Conservation (phyloP, 768 basidiomycete species). For the Trametes meyenii region DNA sequence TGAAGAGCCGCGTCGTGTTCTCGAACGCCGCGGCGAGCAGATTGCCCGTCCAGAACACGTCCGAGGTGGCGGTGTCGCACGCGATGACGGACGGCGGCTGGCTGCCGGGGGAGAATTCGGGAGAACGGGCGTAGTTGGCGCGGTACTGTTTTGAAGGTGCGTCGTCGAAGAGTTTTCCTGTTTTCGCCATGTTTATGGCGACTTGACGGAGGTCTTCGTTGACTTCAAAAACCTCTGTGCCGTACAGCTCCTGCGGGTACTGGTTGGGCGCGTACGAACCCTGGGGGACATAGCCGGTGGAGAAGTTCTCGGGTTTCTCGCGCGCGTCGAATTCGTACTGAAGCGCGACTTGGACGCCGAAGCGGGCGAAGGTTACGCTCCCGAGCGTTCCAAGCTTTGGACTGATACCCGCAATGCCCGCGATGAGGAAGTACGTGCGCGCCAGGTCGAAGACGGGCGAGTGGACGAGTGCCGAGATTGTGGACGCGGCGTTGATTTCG, state of each 20-base stretch:
- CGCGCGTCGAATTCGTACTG: slow-evolving; percentile 47
- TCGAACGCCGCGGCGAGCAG: slow-evolving; percentile 41
- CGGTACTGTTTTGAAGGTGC: slow-evolving; percentile 36
- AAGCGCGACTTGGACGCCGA: slow-evolving; percentile 41
- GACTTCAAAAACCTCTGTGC: slow-evolving; percentile 51
- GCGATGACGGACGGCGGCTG: slow-evolving; percentile 37
- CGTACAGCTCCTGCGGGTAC: slow-evolving; percentile 37
- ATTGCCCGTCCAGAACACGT: slow-evolving; percentile 41
- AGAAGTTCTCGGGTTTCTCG: slow-evolving; percentile 41
- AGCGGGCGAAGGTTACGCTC: slow-evolving; percentile 41
- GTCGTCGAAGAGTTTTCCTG: slow-evolving; percentile 39
- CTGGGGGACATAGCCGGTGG: slow-evolving; percentile 42
- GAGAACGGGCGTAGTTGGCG: slow-evolving; percentile 29
- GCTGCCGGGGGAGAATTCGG: slow-evolving; percentile 36
- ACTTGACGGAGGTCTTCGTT: slow-evolving; percentile 43
- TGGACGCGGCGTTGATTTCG: slow-evolving; percentile 46
- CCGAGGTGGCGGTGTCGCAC: slow-evolving; percentile 43
- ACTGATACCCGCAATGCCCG: slow-evolving; percentile 45
- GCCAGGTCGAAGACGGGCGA: slow-evolving; percentile 40
- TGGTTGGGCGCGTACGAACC: slow-evolving; percentile 34
- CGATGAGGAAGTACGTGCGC: slow-evolving; percentile 45
- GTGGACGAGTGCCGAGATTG: slow-evolving; percentile 37
- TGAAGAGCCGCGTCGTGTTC: slow-evolving; percentile 41
- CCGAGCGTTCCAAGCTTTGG: slow-evolving; percentile 43
- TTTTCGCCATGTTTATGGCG: slow-evolving; percentile 33